These are phyloP conservation scores for Plenodomus lindquistii DNA, from an alignment of 2,329 filamentous ascomycete genomes.

Conservation along the genomic window DNA sequence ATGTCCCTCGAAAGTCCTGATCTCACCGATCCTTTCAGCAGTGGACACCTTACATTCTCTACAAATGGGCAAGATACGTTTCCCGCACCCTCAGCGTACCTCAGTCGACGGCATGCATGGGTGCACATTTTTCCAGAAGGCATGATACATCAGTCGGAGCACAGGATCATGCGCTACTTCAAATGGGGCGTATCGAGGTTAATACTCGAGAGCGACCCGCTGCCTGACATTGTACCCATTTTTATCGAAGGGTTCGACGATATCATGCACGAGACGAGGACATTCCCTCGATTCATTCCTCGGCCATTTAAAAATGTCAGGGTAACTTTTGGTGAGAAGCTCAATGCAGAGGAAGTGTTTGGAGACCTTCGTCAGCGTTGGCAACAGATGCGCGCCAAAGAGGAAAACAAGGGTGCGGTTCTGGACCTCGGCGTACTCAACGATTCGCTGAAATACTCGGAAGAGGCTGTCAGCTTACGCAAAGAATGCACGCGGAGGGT, in stretches of 20 bases:
- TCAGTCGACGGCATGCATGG: conserved; percentile 75
- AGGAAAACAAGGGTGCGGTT: conserved; percentile 50
- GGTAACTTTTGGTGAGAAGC: conserved; percentile 76
- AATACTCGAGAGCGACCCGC: conserved; percentile 85
- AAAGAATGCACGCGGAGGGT: conserved; percentile 80
- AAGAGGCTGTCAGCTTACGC: conserved; percentile 76
- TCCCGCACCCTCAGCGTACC: conserved; percentile 71
- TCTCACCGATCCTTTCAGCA: conserved; percentile 60
- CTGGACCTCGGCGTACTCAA: conserved; percentile 62
- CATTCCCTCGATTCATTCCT: conserved; percentile 80
- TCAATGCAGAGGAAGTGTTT: conserved; percentile 75
- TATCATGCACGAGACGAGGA: conserved; percentile 83
- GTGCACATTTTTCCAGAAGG: conserved; percentile 96
- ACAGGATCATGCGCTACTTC: conserved; percentile 87
- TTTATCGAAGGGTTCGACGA: conserved; percentile 90
- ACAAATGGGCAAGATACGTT: conserved; percentile 70
- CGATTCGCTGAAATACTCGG: conserved; percentile 67
- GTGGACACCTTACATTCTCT: conserved; percentile 60
- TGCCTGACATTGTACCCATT: conserved; percentile 88
- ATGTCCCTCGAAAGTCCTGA: conserved; percentile 35
- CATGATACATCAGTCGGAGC: conserved; percentile 84
- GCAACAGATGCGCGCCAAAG: conserved; percentile 65
- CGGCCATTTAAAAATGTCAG: conserved; percentile 70
- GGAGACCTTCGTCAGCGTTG: conserved; percentile 76
- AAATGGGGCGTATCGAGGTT: conserved; percentile 95